These are phyloP conservation scores for Mucor racemosus DNA, from an alignment of 371 early-diverging fungal species.

Conservation along the genomic window DNA sequence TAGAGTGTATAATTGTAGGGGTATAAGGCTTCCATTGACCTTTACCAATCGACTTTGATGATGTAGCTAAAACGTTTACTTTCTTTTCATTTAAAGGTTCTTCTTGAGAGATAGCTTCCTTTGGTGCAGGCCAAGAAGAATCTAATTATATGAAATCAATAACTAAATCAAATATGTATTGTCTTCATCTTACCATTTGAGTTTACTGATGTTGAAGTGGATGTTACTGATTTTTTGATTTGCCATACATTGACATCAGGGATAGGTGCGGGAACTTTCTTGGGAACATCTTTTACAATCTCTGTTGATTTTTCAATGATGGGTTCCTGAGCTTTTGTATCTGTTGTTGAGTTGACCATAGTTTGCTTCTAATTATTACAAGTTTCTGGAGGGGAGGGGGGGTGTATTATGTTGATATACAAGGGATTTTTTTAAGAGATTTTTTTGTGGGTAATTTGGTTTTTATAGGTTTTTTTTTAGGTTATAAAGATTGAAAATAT, in stretches of 20 bases:
- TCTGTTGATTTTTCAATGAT: conserved; percentile 12
- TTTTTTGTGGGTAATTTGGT: not conserved
- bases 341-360: conserved; percentile 19
- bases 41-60: conserved; percentile 26
- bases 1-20: conserved; percentile 60
- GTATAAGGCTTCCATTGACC: conserved; percentile 65
- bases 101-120: conserved; percentile 24
- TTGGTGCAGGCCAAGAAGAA: conserved; percentile 31
- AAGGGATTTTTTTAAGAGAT: not conserved
- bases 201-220: conserved; percentile 1
- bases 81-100: conserved; percentile 14
- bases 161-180: not conserved
- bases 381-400: too few species aligned
- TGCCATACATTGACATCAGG: conserved; percentile 59
- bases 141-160: conserved; percentile 6
- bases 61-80: not conserved
- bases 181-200: conserved; percentile 4
- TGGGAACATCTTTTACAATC: conserved; percentile 6
- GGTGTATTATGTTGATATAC: not conserved
- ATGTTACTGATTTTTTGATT: conserved; percentile 34
- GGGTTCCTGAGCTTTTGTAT: conserved; percentile 17
- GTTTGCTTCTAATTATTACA: not conserved
- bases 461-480: not conserved
- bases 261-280: conserved; percentile 39
- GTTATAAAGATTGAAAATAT: too few species aligned